These are phyloP conservation scores for Paraconiothyrium brasiliense DNA, from an alignment of 2,329 filamentous ascomycete species.

Conservation along the genomic window DNA sequence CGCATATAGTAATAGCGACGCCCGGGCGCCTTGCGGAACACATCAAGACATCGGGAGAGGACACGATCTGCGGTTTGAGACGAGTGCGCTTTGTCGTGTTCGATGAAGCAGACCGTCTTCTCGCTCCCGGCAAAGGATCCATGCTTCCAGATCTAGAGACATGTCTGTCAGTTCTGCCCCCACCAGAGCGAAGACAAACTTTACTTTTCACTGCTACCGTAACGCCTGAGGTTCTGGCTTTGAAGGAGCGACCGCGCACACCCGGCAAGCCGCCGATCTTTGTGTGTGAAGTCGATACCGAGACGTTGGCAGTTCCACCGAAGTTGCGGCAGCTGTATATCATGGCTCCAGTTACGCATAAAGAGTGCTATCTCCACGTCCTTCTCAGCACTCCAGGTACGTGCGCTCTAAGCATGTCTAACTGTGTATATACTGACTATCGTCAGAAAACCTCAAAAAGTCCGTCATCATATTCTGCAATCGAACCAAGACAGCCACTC, in stretches of 20 bases:
- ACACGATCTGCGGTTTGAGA: slow-evolving; percentile 83
- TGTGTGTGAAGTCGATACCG: slow-evolving; percentile 85
- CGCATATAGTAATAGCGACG: slow-evolving; percentile 93
- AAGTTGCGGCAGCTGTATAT: slow-evolving; percentile 87
- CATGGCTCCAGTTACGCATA: slow-evolving; percentile 88
- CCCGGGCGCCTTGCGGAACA: slow-evolving; percentile 91
- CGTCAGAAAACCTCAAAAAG: slow-evolving; percentile 72
- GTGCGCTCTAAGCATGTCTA: background rate
- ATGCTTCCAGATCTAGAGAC: slow-evolving; percentile 96
- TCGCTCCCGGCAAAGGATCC: slow-evolving; percentile 78
- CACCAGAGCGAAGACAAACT: slow-evolving; percentile 83
- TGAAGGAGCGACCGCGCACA: slow-evolving; percentile 81
- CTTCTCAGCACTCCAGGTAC: slow-evolving; percentile 73
- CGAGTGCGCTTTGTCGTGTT: slow-evolving; percentile 87
- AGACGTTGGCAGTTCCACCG: slow-evolving; percentile 76
- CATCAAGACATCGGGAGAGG: slow-evolving; percentile 87
- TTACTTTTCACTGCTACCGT: slow-evolving; percentile 96
- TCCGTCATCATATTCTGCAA: slow-evolving; percentile 95
- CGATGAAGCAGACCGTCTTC: slow-evolving; percentile 92
- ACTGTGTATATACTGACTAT: background rate
- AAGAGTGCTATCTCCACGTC: slow-evolving; percentile 92
- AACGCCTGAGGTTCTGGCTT: slow-evolving; percentile 86
- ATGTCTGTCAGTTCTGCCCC: slow-evolving; percentile 82
- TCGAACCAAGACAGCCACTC: slow-evolving; percentile 84
- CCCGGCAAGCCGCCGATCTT: slow-evolving; percentile 80